These are phyloP conservation scores for Alternaria burnsii DNA, from an alignment of 2,329 filamentous ascomycete species.

Conservation along the genomic window DNA sequence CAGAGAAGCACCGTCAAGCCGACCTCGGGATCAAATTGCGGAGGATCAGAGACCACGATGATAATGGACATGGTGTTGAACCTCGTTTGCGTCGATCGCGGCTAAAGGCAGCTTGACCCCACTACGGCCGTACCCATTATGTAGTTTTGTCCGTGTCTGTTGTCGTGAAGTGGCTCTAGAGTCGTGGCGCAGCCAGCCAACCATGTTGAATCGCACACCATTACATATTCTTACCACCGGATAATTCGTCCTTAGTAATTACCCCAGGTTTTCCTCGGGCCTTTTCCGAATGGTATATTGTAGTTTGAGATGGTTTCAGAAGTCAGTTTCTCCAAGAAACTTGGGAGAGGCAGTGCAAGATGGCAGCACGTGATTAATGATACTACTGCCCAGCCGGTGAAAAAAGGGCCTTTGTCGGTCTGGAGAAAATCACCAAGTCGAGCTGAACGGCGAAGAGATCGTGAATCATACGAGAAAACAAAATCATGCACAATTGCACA, in stretches of 20 bases:
- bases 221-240: too few species aligned
- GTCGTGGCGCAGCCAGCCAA: not conserved
- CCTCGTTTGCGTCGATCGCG: not conserved
- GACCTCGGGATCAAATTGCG: not conserved
- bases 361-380: not conserved
- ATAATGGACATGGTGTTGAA: not conserved
- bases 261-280: not conserved
- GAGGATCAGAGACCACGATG: not conserved
- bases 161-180: not conserved
- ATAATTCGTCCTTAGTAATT: not conserved
- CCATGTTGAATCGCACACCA: not conserved
- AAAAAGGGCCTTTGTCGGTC: slow-evolving; percentile 9
- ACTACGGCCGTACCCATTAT: not conserved
- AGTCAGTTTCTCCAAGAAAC: not conserved
- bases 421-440: not conserved
- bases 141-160: not conserved
- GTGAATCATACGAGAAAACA: not conserved
- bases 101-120: not conserved
- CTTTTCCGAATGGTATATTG: not conserved
- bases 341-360: slow-evolving; percentile 9
- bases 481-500: not conserved
- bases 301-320: not conserved
- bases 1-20: not conserved
- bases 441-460: not conserved
- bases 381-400: not conserved